These are phyloP conservation scores for Aspergillus ruber DNA, from an alignment of 2,329 filamentous ascomycete species.

Conservation along the genomic window DNA sequence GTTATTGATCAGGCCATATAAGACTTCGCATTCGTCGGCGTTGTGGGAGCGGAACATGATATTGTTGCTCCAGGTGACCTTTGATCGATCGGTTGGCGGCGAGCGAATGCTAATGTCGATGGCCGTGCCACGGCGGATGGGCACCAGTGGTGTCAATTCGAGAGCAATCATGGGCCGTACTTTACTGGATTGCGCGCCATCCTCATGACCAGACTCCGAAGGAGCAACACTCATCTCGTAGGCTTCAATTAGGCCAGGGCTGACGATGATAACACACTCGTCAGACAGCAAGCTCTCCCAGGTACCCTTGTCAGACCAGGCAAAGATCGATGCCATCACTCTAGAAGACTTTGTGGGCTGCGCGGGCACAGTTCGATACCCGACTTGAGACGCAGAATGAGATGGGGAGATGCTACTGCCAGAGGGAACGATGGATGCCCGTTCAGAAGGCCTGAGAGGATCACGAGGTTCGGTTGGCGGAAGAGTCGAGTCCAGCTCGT, in stretches of 20 bases:
- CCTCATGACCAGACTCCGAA: slow-evolving; percentile 19
- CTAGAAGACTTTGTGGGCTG: slow-evolving; percentile 46
- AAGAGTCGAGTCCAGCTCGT: slow-evolving; percentile 25
- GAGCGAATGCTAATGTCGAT: slow-evolving; percentile 93
- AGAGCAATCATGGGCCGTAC: slow-evolving; percentile 58
- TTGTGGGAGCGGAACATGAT: slow-evolving; percentile 84
- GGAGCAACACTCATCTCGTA: slow-evolving; percentile 50
- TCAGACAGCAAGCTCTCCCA: slow-evolving; percentile 58
- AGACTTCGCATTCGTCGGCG: slow-evolving; percentile 67
- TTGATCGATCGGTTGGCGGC: slow-evolving; percentile 66
- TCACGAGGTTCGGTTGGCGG: slow-evolving; percentile 22
- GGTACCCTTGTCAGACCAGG: slow-evolving; percentile 56
- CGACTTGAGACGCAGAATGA: slow-evolving; percentile 72
- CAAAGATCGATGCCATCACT: slow-evolving; percentile 55
- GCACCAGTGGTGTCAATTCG: slow-evolving; percentile 84
- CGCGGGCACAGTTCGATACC: slow-evolving; percentile 50
- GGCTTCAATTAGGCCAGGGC: slow-evolving; percentile 59
- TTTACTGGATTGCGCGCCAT: slow-evolving; percentile 15
- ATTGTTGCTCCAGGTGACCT: slow-evolving; percentile 64
- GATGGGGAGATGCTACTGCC: slow-evolving; percentile 66
- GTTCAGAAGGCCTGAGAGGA: slow-evolving; percentile 40
- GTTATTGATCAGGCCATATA: slow-evolving; percentile 83
- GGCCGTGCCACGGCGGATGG: slow-evolving; percentile 81
- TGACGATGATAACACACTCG: slow-evolving; percentile 58
- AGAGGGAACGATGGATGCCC: slow-evolving; percentile 24